These are phyloP conservation scores for Pseudogymnoascus sp. DNA, from an alignment of 2,329 filamentous ascomycete species.

Conservation along the genomic window DNA sequence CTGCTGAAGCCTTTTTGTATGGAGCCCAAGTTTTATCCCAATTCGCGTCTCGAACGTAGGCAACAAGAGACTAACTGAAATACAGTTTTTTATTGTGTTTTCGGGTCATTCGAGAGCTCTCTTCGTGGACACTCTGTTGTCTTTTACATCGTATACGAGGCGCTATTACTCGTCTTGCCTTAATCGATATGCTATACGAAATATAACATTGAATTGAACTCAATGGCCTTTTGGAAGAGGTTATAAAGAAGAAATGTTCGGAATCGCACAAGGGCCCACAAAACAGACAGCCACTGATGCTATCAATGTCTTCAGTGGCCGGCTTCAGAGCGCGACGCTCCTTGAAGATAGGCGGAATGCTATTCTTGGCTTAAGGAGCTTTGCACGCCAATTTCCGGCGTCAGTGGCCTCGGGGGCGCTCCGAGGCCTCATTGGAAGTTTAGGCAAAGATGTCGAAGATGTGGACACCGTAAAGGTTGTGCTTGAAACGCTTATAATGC, in stretches of 20 bases:
- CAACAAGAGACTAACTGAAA: background rate
- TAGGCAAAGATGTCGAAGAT: slow-evolving; percentile 85
- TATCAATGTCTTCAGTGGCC: slow-evolving; percentile 80
- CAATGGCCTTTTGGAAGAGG: slow-evolving; percentile 2
- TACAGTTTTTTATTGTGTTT: background rate
- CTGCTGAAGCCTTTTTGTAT: background rate
- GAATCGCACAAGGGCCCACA: slow-evolving; percentile 66
- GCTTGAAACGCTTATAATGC: slow-evolving; percentile 88
- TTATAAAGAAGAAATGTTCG: slow-evolving; percentile 43
- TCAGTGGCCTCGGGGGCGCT: slow-evolving; percentile 92
- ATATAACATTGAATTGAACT: background rate
- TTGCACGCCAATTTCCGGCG: slow-evolving; percentile 92
- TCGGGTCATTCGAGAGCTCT: background rate
- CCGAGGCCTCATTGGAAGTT: slow-evolving; percentile 73
- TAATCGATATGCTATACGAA: slow-evolving; percentile 3
- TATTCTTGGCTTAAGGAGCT: slow-evolving; percentile 86
- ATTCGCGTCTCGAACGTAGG: background rate
- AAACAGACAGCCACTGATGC: slow-evolving; percentile 95
- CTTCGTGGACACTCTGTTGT: background rate
- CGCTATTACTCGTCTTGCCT: background rate
- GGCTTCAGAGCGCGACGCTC: slow-evolving; percentile 80
- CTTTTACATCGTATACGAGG: background rate
- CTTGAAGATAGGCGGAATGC: slow-evolving; percentile 91
- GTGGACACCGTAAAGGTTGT: slow-evolving; percentile 94
- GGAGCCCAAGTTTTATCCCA: background rate